Percentiles rank a stretch among this genome's conserved stretches.
Evolutionary conservation across 164 flowering plant species (phyloP).

Genomic region (Annona squamosa): DNA sequence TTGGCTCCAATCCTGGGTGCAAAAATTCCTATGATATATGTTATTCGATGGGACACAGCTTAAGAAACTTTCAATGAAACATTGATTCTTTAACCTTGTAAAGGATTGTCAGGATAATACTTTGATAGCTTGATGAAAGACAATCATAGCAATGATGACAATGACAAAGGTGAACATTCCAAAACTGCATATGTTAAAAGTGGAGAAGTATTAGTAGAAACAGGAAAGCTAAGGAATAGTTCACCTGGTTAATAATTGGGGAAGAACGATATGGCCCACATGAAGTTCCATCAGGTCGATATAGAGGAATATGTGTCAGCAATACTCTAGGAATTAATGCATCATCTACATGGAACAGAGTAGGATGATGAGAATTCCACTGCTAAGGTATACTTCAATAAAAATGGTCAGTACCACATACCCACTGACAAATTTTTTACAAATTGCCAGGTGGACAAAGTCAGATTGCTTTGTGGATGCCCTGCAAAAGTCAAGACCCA

Average conservation of each 20-base stretch:
- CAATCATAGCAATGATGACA: background rate
- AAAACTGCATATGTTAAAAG: no score
- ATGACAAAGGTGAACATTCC: background rate
- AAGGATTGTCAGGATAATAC: background rate
- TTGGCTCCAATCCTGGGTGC: no score
- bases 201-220: background rate
- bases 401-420: constrained; percentile 21
- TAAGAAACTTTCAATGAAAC: background rate
- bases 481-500: constrained; percentile 35
- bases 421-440: constrained; percentile 56
- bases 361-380: background rate
- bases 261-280: constrained; percentile 80
- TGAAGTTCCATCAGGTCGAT: constrained; percentile 63
- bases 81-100: background rate
- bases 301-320: constrained; percentile 84
- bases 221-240: background rate
- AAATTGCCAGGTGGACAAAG: constrained; percentile 58
- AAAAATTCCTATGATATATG: no score
- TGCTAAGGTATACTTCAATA: background rate
- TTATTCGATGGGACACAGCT: background rate
- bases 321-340: constrained; percentile 47
- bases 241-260: constrained; percentile 74
- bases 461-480: constrained; percentile 23
- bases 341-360: constrained; percentile 28
- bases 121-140: background rate